These are phyloP conservation scores for Micractinium conductrix DNA, from an alignment of 139 green algal genomes.

Conservation along the genomic window DNA sequence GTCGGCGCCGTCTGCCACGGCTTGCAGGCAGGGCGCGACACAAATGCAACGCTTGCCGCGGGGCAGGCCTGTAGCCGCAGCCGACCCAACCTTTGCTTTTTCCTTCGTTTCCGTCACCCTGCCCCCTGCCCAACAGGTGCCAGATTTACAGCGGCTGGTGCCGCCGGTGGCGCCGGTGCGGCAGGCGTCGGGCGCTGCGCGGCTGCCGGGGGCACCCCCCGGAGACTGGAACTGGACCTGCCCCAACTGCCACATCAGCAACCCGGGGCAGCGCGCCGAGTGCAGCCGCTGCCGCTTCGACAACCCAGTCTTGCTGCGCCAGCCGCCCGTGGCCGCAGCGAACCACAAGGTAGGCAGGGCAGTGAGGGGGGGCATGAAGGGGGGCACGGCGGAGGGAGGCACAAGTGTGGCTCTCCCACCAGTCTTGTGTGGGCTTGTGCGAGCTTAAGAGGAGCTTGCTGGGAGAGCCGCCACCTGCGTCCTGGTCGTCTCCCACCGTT, in stretches of 20 bases:
- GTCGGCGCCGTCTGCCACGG: too few species aligned
- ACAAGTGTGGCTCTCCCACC: too few species aligned
- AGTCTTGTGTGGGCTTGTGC: too few species aligned
- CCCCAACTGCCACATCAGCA: conserved; percentile 18
- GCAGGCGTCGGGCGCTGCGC: background rate
- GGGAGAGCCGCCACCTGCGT: too few species aligned
- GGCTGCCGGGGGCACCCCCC: background rate
- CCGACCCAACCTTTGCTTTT: background rate
- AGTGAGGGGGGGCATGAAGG: background rate
- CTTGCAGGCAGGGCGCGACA: too few species aligned
- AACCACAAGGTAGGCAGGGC: too few species aligned
- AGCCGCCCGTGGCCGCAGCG: too few species aligned
- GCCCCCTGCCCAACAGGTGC: background rate
- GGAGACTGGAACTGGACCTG: conserved; percentile 24
- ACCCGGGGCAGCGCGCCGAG: background rate
- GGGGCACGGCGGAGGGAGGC: background rate
- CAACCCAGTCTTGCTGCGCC: conserved; percentile 15
- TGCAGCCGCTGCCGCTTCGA: conserved; percentile 8
- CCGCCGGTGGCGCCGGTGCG: background rate
- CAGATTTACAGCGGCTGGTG: conserved; percentile 15
- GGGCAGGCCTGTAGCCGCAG: too few species aligned
- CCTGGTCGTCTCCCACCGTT: too few species aligned
- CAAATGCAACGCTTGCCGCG: too few species aligned
- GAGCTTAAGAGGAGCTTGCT: too few species aligned
- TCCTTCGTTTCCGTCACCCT: background rate